Conservation (phyloP, 2,329 filamentous ascomycete species). For the Epichloe typhina region DNA sequence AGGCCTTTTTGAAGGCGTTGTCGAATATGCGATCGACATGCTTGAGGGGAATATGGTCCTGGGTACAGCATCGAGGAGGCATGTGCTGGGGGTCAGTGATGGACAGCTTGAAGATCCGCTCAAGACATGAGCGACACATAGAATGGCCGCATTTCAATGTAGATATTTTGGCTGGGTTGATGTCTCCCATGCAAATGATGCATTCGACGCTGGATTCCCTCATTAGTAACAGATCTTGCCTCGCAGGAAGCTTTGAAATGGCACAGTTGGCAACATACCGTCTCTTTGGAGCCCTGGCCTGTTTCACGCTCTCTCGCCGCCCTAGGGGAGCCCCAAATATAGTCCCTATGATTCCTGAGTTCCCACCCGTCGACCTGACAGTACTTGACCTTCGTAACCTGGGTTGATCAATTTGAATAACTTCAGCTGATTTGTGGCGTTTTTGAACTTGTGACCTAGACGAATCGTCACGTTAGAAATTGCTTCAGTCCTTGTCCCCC, state of each 20-base stretch:
- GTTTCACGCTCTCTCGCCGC: conserved; percentile 13
- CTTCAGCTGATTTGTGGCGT: conserved; percentile 11
- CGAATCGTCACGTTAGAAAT: not conserved
- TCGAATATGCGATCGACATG: conserved; percentile 68
- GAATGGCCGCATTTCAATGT: conserved; percentile 67
- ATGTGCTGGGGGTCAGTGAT: conserved; percentile 67
- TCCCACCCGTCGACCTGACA: conserved; percentile 7
- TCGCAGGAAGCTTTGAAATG: not conserved
- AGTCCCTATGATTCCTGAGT: conserved; percentile 15
- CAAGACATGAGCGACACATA: conserved; percentile 69
- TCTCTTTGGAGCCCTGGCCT: conserved; percentile 2
- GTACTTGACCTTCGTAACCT: conserved; percentile 8
- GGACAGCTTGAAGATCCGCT: conserved; percentile 61
- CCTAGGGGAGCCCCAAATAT: conserved; percentile 15
- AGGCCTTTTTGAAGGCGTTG: conserved; percentile 58
- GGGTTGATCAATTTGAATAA: conserved; percentile 6
- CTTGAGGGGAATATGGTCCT: conserved; percentile 58
- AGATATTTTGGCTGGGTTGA: conserved; percentile 48
- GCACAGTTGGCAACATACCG: conserved; percentile 6
- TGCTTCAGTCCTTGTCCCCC: not conserved
- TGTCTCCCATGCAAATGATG: conserved; percentile 57
- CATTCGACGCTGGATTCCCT: conserved; percentile 48
- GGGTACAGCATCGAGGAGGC: conserved; percentile 71
- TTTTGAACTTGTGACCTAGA: conserved; percentile 6
- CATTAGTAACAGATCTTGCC: conserved; percentile 3